Base-by-base conservation (phyloP, 352 stramenopile genomes). In the Discostella stelligera region DNA sequence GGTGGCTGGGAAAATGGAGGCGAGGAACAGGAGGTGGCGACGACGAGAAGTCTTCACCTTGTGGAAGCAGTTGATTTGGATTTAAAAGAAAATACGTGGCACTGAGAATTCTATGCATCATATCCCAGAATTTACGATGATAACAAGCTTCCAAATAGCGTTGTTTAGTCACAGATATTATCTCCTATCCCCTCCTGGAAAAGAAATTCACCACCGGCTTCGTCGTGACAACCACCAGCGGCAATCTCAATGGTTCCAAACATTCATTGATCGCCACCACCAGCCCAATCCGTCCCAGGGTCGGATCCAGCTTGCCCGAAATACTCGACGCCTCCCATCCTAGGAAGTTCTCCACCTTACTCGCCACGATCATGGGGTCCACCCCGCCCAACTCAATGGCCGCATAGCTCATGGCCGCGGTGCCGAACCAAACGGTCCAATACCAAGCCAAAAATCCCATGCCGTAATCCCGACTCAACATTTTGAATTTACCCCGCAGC, bases 231-330 rank as follows among this genome's bases (percentile, higher is more conserved):
- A 93, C 84, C 1, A 93, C 88, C 50, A 93, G 69, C 2, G 86
- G 86, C n/a, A 92, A 69, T 56, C 88, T 77, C n/a, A 93, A 30
- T 50, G 83, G 82, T 72, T 93, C 88, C 54, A 92, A 68, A 49
- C 86, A 79, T 75, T 93, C 88, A 71, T 93, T 93, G 4, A 90
- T n/a, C 6, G 84, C 77, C 61, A 93, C 30, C 14, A 80, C 79
- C 39, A 93, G 52, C 27, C 84, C 88, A 46, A 92, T 82, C 39
- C 86, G 80, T 59, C 88, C 88, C 20, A 92, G 46, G 5, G 82
- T 77, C 32, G 88, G 88, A 77, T 92, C 83, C 6, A 93, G 70
- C 44, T 86, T 90, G n/a, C 68, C 64, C 37, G 77, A 65, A 39
- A 85, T 65, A 0, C 59, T 61, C 7, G 44, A 58, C 11, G 77